Conservation (phyloP, 2,329 filamentous ascomycete species). For the Phyllosticta citrichinensis region DNA sequence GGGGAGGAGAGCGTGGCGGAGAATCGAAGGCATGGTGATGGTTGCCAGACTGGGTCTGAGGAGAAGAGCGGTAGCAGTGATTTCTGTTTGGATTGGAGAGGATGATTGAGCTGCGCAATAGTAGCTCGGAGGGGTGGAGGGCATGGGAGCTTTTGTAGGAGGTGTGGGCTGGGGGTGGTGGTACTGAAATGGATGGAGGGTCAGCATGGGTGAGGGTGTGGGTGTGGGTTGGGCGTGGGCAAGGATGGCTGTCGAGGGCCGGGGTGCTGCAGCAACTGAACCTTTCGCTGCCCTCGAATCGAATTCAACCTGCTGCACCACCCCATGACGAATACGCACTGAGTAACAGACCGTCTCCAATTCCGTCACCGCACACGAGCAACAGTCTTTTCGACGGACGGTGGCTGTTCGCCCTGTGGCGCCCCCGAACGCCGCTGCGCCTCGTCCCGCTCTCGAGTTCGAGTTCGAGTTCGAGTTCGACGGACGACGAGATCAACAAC, state of each 20-base stretch:
- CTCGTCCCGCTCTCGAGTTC: no score
- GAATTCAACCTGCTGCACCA: no score
- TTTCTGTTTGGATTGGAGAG: no score
- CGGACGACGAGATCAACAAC: not conserved
- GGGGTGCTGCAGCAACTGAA: not conserved
- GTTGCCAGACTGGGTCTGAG: not conserved
- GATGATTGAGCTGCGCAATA: not conserved
- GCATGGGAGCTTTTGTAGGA: not conserved
- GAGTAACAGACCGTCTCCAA: no score
- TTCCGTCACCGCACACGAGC: no score
- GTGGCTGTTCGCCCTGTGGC: not conserved
- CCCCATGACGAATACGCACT: no score
- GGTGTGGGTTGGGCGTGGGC: no score
- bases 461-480: no score
- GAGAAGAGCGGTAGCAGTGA: no score
- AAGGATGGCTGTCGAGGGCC: not conserved
- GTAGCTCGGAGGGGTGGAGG: not conserved
- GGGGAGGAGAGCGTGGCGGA: constrained; percentile 19
- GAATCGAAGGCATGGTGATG: constrained; percentile 8
- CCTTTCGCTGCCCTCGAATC: not conserved
- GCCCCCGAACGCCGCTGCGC: not conserved
- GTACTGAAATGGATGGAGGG: not conserved
- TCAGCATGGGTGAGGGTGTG: not conserved
- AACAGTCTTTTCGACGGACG: not conserved
- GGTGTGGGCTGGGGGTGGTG: not conserved